These are phyloP conservation scores for Miscanthus lutarioriparius DNA, from an alignment of 176 grass and related monocot genomes.

Conservation along the genomic window DNA sequence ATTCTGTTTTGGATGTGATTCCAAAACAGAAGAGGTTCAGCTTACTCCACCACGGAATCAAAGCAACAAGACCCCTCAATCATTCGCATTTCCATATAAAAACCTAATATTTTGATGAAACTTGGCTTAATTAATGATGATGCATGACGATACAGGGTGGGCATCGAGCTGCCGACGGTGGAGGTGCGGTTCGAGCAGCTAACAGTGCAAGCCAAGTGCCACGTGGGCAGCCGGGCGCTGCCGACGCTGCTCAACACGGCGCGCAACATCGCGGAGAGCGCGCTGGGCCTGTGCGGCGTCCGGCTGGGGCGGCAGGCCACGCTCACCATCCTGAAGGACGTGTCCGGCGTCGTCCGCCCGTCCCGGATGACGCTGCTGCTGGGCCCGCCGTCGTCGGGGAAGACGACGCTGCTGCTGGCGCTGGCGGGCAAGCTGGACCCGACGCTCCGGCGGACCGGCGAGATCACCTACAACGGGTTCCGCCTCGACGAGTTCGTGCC, in stretches of 20 bases:
- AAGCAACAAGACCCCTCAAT: no score
- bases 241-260: constrained; percentile 78
- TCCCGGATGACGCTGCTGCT: constrained; percentile 90
- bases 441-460: constrained; percentile 47
- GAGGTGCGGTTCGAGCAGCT: constrained; percentile 89
- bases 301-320: constrained; percentile 49
- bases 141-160: constrained; percentile 59
- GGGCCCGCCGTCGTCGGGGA: constrained; percentile 94
- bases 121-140: no score
- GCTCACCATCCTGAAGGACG: constrained; percentile 62
- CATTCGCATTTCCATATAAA: no score
- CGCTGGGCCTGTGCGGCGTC: constrained; percentile 49
- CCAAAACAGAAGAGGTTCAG: no score
- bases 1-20: no score
- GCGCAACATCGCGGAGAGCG: constrained; percentile 67
- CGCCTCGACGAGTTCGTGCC: constrained; percentile 71
- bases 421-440: constrained; percentile 90
- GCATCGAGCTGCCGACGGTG: constrained; percentile 89
- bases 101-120: no score
- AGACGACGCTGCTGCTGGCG: constrained; percentile 84
- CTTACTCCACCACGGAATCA: no score
- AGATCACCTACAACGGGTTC: constrained; percentile 84
- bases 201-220: constrained; percentile 66
- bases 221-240: constrained; percentile 78
- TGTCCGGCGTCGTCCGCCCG: constrained; percentile 64